Evolutionary conservation across 768 basidiomycete genomes (phyloP), one percentile per base, ranked within the genome.

Genomic region (Sistotremastrum suecicum): DNA sequence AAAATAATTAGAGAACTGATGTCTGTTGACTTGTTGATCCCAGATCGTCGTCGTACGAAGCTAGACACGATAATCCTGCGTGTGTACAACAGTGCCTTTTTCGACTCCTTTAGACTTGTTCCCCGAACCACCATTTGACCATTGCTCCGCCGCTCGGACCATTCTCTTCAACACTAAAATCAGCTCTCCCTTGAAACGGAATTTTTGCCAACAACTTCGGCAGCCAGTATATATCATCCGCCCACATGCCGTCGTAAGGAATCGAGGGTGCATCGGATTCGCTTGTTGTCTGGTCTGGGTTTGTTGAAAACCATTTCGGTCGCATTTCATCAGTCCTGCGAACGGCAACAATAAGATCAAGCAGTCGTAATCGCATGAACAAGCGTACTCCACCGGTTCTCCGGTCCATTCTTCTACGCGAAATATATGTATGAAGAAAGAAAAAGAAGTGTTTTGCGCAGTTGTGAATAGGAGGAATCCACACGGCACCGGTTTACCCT

Each of bases 271-370:
- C 49, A 9, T 33, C 50, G 40, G 42, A 12, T 12, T 7, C 40
- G 35, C 0, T 36, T 3, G 8, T 37, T 3, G 38, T 32, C 34
- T 33, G 36, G 4, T 48, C 38, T 34, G 35, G 37, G 1, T 48
- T 53, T 6, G 69, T 52, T 10, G 69, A 62, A 56, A 86, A 89
- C 88, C 88, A 92, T 54, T 76, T 58, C 0, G 89, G 89, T 12
- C 69, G 69, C 88, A 92, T 92, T 58, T 92, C 89, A 33, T 91
- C 87, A 0, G 83, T 77, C 54, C 88, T 91, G 50, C n/a, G 33
- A 7, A 30, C 1, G n/a, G 35, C 7, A 39, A 7, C 45, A 43
- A 11, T 35, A 28, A 39, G 31, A 40, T 28, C 36, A 36, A 33
- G 5, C 9, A 31, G 35, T 29, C 11, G 38, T 37, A 39, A 33